Evolutionary conservation across 108 stramenopile genomes (phyloP).

Genomic region (Nitzschia palea): DNA sequence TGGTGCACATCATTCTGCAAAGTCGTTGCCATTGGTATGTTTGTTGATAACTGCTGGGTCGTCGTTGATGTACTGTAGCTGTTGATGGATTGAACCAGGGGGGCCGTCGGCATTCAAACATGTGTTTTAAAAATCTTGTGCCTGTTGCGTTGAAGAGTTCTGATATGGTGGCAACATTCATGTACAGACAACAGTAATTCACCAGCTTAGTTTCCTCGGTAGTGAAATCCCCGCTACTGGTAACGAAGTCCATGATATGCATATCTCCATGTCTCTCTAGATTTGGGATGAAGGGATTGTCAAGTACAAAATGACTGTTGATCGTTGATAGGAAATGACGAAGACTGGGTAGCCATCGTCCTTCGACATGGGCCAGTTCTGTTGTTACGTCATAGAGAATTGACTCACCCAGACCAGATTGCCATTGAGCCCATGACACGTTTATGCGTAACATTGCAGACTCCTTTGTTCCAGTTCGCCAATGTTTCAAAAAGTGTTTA

Average conservation of each 20-base stretch:
- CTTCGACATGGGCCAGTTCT: background rate
- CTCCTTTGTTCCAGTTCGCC: background rate
- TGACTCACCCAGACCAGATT: background rate
- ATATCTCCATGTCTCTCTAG: background rate
- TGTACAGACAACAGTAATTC: too few relatives aligned
- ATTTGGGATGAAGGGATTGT: background rate
- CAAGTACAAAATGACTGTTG: background rate
- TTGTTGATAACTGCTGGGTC: too few relatives aligned
- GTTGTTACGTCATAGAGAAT: background rate
- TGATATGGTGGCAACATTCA: too few relatives aligned
- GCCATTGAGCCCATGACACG: background rate
- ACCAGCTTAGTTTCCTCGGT: too few relatives aligned
- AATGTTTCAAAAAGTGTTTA: background rate
- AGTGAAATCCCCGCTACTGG: too few relatives aligned
- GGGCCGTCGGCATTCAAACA: too few relatives aligned
- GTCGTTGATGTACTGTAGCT: too few relatives aligned
- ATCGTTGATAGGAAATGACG: background rate
- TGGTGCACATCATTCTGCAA: too few relatives aligned
- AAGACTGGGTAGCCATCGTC: background rate
- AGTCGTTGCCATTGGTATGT: too few relatives aligned
- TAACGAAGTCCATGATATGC: slow-evolving; percentile 8
- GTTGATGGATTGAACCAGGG: too few relatives aligned
- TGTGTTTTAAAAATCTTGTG: too few relatives aligned
- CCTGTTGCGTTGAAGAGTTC: too few relatives aligned
- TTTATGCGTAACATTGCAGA: background rate